These are phyloP conservation scores for Psilocybe sp. DNA, from an alignment of 768 basidiomycete genomes.

Conservation along the genomic window DNA sequence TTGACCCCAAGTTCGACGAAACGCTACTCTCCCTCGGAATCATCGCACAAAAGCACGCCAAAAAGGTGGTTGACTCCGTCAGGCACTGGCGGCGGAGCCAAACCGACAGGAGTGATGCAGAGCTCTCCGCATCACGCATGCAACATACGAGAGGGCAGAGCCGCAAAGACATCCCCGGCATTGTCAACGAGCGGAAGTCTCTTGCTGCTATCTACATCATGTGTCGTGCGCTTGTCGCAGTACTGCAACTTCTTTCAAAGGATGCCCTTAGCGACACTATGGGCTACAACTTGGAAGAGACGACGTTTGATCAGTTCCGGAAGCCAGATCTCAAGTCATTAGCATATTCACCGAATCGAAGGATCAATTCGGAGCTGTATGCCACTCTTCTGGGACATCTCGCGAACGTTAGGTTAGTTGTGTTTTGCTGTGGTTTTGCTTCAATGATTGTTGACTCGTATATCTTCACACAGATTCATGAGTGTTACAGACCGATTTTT, in stretches of 20 bases:
- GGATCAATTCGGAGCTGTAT: slow-evolving; percentile 78
- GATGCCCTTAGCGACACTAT: slow-evolving; percentile 76
- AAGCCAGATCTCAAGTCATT: slow-evolving; percentile 67
- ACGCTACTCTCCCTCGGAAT: slow-evolving; percentile 80
- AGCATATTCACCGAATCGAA: slow-evolving; percentile 70
- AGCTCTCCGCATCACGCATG: slow-evolving; percentile 50
- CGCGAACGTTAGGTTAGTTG: slow-evolving; percentile 70
- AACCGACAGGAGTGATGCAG: slow-evolving; percentile 52
- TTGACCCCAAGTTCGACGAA: slow-evolving; percentile 82
- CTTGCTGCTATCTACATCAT: slow-evolving; percentile 86
- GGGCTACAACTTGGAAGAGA: slow-evolving; percentile 82
- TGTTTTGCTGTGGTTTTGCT: neutral
- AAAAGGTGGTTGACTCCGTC: slow-evolving; percentile 82
- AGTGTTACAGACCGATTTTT: slow-evolving; percentile 93
- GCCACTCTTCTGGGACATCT: slow-evolving; percentile 83
- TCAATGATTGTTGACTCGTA: neutral
- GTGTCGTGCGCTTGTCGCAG: slow-evolving; percentile 80
- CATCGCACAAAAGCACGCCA: slow-evolving; percentile 81
- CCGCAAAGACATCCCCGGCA: slow-evolving; percentile 43
- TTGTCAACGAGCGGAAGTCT: slow-evolving; percentile 72
- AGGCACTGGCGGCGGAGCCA: slow-evolving; percentile 85
- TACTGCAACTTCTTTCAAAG: slow-evolving; percentile 69
- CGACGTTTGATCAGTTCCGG: slow-evolving; percentile 83
- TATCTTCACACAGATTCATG: slow-evolving; percentile 56
- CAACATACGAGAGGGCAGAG: slow-evolving; percentile 31